Conservation (phyloP, 2,329 filamentous ascomycete species). For the Aspergillus uvarum region DNA sequence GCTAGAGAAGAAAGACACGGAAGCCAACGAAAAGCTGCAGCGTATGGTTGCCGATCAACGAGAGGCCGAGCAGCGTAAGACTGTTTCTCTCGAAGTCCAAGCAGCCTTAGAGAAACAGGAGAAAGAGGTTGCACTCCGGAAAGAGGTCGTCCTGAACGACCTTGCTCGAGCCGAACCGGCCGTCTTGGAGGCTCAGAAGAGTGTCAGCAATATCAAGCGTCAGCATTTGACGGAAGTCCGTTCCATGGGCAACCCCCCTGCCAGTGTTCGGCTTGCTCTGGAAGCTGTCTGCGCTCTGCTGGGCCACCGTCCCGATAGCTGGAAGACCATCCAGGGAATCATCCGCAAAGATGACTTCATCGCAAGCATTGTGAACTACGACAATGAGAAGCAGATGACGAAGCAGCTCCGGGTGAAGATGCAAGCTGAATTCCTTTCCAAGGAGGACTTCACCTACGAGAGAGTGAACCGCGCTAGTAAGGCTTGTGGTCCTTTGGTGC, state of each 20-base stretch:
- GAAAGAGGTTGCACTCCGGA: slow-evolving; percentile 76
- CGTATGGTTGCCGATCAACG: slow-evolving; percentile 95
- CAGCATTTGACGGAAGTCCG: slow-evolving; percentile 96
- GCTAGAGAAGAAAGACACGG: slow-evolving; percentile 86
- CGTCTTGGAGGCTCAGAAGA: slow-evolving; percentile 87
- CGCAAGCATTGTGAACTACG: slow-evolving; percentile 93
- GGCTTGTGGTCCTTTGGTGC: slow-evolving; percentile 92
- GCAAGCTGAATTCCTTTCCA: slow-evolving; percentile 86
- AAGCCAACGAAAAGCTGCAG: slow-evolving; percentile 96
- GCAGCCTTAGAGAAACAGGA: slow-evolving; percentile 85
- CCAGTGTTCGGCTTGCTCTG: slow-evolving; percentile 85
- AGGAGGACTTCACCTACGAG: slow-evolving; percentile 94
- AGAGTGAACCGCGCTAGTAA: slow-evolving; percentile 94
- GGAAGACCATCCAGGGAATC: slow-evolving; percentile 87
- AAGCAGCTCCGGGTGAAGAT: slow-evolving; percentile 77
- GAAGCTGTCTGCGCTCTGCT: slow-evolving; percentile 96
- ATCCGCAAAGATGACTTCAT: slow-evolving; percentile 95
- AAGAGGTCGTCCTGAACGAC: slow-evolving; percentile 81
- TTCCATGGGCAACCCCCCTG: slow-evolving; percentile 90
- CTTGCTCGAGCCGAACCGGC: slow-evolving; percentile 89
- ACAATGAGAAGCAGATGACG: slow-evolving; percentile 95
- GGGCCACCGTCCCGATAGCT: slow-evolving; percentile 83
- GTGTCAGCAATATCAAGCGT: slow-evolving; percentile 97
- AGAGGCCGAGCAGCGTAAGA: slow-evolving; percentile 89
- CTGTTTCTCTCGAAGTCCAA: slow-evolving; percentile 84